Evolutionary conservation across 352 stramenopile genomes (phyloP).

Genomic region (Globisporangium heterothallicum): DNA sequence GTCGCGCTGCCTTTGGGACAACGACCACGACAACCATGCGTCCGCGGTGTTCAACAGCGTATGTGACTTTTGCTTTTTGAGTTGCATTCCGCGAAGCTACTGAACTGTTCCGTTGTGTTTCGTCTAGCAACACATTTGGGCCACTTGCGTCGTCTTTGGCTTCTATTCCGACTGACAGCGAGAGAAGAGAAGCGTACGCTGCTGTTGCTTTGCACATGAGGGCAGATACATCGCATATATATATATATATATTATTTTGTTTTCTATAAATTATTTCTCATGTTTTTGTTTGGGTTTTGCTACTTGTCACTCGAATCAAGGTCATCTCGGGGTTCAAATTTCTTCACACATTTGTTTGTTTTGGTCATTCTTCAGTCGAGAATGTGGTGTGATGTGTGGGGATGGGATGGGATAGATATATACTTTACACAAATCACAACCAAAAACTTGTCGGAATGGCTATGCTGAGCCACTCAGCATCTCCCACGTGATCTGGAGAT

Average conservation of each 20-base stretch:
- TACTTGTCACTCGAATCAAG: constrained; percentile 4
- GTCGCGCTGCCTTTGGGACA: constrained; percentile 93
- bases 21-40: constrained; percentile 91
- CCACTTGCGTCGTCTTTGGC: constrained; percentile 87
- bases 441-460: constrained; percentile 10
- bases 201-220: not conserved
- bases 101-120: not conserved
- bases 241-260: constrained; percentile 20
- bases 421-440: constrained; percentile 45
- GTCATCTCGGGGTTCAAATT: not conserved
- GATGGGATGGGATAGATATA: constrained; percentile 9
- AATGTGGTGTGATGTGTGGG: not conserved
- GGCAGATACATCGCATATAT: not conserved
- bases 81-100: not conserved
- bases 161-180: constrained; percentile 83
- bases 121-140: constrained; percentile 74
- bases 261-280: constrained; percentile 55
- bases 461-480: constrained; percentile 61
- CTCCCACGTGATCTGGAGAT: constrained; percentile 83
- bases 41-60: constrained; percentile 85
- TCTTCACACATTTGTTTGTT: constrained; percentile 15
- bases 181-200: not conserved
- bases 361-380: constrained; percentile 18
- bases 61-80: constrained; percentile 10
- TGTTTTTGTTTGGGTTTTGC: constrained; percentile 1